phyloP scores from a whole-genome alignment of 2,329 filamentous ascomycete genomes.

The Curvularia spicifera region DNA sequence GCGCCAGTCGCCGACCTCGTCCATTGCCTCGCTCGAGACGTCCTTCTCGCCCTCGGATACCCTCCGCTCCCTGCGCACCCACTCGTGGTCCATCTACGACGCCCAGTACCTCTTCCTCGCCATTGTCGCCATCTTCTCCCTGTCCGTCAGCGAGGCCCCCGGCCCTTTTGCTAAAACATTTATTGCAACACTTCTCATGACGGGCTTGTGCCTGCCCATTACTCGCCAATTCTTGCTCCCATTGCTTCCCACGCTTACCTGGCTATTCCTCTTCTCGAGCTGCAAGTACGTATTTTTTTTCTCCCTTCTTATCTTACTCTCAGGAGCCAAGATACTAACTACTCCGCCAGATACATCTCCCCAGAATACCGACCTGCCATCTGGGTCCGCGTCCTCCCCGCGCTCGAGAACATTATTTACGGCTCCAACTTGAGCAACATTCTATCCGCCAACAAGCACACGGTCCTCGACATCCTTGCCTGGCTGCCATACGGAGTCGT shows the following conservation, averaged over 20 bases:
- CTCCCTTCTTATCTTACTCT: neutral
- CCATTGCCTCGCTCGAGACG: constrained; percentile 77
- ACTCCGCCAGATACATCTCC: constrained; percentile 75
- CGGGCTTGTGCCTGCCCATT: constrained; percentile 78
- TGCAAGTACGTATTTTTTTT: constrained; percentile 73
- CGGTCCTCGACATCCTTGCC: constrained; percentile 82
- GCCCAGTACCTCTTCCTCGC: constrained; percentile 81
- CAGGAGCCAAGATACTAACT: constrained; percentile 28
- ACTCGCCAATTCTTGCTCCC: constrained; percentile 92
- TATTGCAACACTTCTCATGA: constrained; percentile 69
- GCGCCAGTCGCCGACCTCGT: constrained; percentile 70
- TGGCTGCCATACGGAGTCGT: constrained; percentile 93
- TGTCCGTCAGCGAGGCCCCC: constrained; percentile 79
- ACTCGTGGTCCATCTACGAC: constrained; percentile 83
- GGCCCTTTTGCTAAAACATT: constrained; percentile 80
- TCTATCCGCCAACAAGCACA: constrained; percentile 85
- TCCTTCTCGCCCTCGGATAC: constrained; percentile 84
- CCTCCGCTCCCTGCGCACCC: constrained; percentile 73
- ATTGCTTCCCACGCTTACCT: constrained; percentile 82
- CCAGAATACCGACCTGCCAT: constrained; percentile 88
- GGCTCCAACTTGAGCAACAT: constrained; percentile 96
- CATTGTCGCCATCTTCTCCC: constrained; percentile 78
- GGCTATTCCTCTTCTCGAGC: constrained; percentile 89
- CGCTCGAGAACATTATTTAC: constrained; percentile 94
- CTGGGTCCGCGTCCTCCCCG: constrained; percentile 92